Conservation (phyloP, 345 rosid species). For the Abelmoschus esculentus region DNA sequence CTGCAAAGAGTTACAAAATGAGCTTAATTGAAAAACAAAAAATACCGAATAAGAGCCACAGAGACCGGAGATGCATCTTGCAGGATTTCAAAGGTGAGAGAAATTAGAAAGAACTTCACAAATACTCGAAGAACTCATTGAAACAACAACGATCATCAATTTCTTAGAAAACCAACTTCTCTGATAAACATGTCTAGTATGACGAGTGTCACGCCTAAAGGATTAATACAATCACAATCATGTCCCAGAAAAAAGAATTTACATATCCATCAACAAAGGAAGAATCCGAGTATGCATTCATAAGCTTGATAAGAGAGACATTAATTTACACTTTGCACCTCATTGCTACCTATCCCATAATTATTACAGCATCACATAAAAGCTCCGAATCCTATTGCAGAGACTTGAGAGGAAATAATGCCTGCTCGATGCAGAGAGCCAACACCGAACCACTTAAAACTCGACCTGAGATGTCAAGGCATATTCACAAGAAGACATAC, state of each 20-base stretch:
- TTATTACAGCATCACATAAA: neutral
- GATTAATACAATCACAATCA: neutral
- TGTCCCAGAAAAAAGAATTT: neutral
- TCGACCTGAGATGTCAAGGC: neutral
- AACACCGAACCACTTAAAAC: neutral
- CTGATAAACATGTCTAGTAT: neutral
- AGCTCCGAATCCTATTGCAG: neutral
- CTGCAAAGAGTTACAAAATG: conserved; percentile 35
- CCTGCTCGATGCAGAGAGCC: neutral
- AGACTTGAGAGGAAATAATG: neutral
- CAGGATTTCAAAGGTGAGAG: neutral
- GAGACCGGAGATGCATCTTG: conserved; percentile 7
- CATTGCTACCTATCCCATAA: neutral
- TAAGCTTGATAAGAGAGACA: neutral
- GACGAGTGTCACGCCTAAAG: neutral
- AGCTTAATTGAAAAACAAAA: neutral
- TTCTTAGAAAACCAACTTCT: neutral
- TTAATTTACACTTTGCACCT: neutral
- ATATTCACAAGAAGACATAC: neutral
- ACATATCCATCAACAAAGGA: neutral
- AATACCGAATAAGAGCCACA: conserved; percentile 5
- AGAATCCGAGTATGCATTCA: neutral
- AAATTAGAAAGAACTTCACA: neutral
- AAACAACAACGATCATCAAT: neutral
- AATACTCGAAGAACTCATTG: neutral